These are phyloP conservation scores for Neltuma alba DNA, from an alignment of 306 rosid species.

Conservation along the genomic window DNA sequence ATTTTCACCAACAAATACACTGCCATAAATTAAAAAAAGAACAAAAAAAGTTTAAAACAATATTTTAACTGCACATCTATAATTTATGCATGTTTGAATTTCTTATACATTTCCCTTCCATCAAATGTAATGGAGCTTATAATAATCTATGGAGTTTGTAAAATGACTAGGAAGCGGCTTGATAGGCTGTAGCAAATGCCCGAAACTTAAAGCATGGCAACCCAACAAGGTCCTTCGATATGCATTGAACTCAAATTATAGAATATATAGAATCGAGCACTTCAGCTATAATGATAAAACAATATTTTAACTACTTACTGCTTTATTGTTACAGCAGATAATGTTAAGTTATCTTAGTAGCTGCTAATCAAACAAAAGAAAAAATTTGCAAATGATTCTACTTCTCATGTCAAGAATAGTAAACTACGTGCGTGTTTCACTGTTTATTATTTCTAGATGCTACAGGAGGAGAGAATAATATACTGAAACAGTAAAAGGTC, in stretches of 20 bases:
- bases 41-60: constrained; percentile 32
- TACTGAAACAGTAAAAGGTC: no score
- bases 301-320: background rate
- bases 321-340: background rate
- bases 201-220: background rate
- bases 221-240: constrained; percentile 1
- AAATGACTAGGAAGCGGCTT: no score
- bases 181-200: no score
- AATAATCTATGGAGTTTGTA: no score
- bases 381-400: background rate
- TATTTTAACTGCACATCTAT: constrained; percentile 11
- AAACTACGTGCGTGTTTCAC: constrained; percentile 19
- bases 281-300: no score
- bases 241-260: constrained; percentile 6
- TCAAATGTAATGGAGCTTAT: no score
- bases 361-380: constrained; percentile 1
- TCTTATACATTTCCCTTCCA: no score
- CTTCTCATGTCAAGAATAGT: background rate
- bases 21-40: no score
- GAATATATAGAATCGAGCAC: background rate
- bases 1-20: no score
- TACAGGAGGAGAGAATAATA: background rate
- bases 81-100: constrained; percentile 5
- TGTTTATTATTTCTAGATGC: background rate
- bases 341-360: background rate